Base-by-base conservation (phyloP, 2,329 filamentous ascomycete genomes). In the Xylaria polymorpha region DNA sequence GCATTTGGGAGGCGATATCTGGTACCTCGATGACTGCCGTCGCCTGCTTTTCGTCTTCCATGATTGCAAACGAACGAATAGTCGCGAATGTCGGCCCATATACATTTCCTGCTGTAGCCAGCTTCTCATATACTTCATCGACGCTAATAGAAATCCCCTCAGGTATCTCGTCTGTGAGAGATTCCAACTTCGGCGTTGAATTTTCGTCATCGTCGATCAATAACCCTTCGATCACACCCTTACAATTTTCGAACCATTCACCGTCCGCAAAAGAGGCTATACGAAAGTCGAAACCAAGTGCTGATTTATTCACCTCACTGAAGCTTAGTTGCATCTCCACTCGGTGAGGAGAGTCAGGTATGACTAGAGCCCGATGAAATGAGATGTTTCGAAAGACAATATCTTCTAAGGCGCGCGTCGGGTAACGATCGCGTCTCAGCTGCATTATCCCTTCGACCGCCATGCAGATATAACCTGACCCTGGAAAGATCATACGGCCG, bases 381-480 rank as follows among this genome's bases (percentile, higher is more conserved):
- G 64, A 37, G 5, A 73, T 57, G 39, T 73, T 61, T 15, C 62
- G 58, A 15, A 73, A n/a, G 9, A 43, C 60, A 9, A 71, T 8
- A 6, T 55, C 44, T 20, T 68, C 62, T 20, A 67, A 18, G 14
- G 41, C 14, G 41, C 41, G 37, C 41, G 35, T 12, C 4, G 53
- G 58, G 18, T n/a, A n/a, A 10, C 35, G 43, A 5, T 70, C 55
- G n/a, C 61, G 59, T 1, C 37, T 46, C 7, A 70, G 18, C 37
- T 71, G 70, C 10, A 48, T 2, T 10, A 71, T 15, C 0, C 61
- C 72, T 41, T 73, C 70, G 6, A 60, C 8, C 0, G 60, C 69
- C 69, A 74, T 74, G 22, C 58, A 65, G 0, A 74, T 12, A 51
- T 71, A 71, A 0, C 71, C 71, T 0, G 69, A 48, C 3, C 67